Conservation (phyloP, 1,284 basidiomycete genomes). For the Ceratobasidium sp. region DNA sequence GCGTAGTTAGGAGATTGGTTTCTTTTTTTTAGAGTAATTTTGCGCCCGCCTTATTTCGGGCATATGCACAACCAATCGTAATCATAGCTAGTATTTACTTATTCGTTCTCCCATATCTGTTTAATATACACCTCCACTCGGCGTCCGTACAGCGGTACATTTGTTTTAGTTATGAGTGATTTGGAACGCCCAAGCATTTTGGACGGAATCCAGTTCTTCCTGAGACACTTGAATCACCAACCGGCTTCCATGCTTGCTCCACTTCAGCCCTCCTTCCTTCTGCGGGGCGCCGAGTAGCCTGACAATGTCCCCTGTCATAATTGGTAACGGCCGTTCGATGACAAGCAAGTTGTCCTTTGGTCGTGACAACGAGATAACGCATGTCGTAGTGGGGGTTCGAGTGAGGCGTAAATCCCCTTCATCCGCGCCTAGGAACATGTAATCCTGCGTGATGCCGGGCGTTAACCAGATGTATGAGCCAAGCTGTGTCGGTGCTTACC, state of each 20-base stretch:
- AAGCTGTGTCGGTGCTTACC: constrained; percentile 52
- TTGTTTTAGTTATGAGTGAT: constrained; percentile 48
- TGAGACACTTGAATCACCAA: constrained; percentile 54
- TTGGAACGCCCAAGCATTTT: constrained; percentile 61
- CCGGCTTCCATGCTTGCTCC: constrained; percentile 43
- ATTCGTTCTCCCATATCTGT: neutral
- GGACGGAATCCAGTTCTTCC: constrained; percentile 52
- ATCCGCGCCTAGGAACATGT: constrained; percentile 55
- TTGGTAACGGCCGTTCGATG: constrained; percentile 60
- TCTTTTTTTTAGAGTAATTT: no score
- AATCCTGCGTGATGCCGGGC: constrained; percentile 44
- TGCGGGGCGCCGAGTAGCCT: constrained; percentile 55
- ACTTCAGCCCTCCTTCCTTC: constrained; percentile 48
- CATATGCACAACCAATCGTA: no score
- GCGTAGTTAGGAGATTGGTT: neutral
- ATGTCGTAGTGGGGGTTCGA: constrained; percentile 63
- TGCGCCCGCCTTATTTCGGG: no score
- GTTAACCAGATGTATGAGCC: neutral
- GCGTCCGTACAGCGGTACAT: constrained; percentile 49
- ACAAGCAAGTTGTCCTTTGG: constrained; percentile 55
- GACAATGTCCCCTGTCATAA: constrained; percentile 60
- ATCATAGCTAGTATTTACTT: no score
- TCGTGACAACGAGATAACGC: constrained; percentile 61
- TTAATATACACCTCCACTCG: neutral
- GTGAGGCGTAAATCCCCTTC: constrained; percentile 61